Base-by-base conservation (phyloP, 345 rosid genomes). In the Rhizophora mangle region DNA sequence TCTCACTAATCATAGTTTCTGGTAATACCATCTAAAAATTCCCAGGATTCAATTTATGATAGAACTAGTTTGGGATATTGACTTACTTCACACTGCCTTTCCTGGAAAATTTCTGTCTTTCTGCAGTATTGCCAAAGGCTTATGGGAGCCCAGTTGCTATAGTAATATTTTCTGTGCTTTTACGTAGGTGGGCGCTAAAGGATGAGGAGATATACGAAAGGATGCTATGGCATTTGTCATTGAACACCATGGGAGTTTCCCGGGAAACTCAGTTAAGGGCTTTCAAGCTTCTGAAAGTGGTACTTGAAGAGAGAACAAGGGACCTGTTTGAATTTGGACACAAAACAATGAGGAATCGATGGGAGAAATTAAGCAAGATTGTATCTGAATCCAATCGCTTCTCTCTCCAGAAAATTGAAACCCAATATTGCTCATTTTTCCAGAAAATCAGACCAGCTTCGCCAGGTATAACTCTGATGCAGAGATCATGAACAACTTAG, bases 111-210 rank as follows among this genome's bases (percentile, higher is more conserved):
- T 3, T 5, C 30, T 2, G 16, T 21, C 16, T 9, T 55, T 22
- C 11, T 8, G 30, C 30, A 3, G 29, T 8, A 55, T 55, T 55
- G 24, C 27, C 30, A 9, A 27, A 15, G 59, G 60, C 30, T 8
- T 16, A 27, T 55, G 22, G 4, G 60, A 55, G 16, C 5, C 11
- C 27, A 55, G 60, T 27, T 55, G 8, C 59, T 7, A 21, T 55
- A 55, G 16, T 55, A 9, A 55, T 55, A 24, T 55, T 22, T 21
- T 30, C 24, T 55, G 60, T 21, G 24, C 60, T n/a, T 55, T 73
- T 51, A 13, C 5, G 11, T 63, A 87, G 89, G 22, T 91, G 93
- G 96, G 91, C 84, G 31, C 58, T 91, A 61, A 87, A 83, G 62
- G 86, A 89, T 29, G 68, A 89, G 74, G 71, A 21, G 31, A 80